Conservation (phyloP, 2,329 filamentous ascomycete genomes). For the Clonostachys solani region DNA sequence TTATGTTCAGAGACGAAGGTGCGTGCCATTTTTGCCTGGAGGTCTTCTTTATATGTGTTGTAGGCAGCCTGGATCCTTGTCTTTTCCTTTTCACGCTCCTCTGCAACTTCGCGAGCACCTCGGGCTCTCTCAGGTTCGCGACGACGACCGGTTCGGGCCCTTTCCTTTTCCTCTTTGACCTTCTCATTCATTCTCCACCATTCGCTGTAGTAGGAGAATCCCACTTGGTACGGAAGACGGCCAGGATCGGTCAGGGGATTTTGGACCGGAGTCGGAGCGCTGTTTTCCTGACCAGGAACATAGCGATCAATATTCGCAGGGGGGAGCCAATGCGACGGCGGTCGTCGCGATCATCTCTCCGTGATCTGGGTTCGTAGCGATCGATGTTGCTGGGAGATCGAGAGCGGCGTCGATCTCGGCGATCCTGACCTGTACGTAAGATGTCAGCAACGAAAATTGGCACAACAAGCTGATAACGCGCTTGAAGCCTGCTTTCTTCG, state of each 20-base stretch:
- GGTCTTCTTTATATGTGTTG: slow-evolving; percentile 63
- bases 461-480: neutral
- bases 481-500: neutral
- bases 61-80: slow-evolving; percentile 70
- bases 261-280: slow-evolving; percentile 36
- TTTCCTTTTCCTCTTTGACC: slow-evolving; percentile 78
- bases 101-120: slow-evolving; percentile 60
- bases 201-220: slow-evolving; percentile 81
- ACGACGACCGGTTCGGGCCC: slow-evolving; percentile 63
- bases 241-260: slow-evolving; percentile 73
- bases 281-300: slow-evolving; percentile 66
- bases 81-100: slow-evolving; percentile 76
- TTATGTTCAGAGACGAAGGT: slow-evolving; percentile 90
- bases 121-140: slow-evolving; percentile 60
- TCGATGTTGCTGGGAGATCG: slow-evolving; percentile 70
- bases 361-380: slow-evolving; percentile 68
- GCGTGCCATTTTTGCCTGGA: slow-evolving; percentile 77
- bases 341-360: slow-evolving; percentile 68
- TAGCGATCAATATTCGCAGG: slow-evolving; percentile 79
- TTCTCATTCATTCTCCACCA: slow-evolving; percentile 83
- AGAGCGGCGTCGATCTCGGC: slow-evolving; percentile 59
- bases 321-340: slow-evolving; percentile 57
- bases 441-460: neutral
- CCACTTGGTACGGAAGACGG: slow-evolving; percentile 72
- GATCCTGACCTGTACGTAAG: slow-evolving; percentile 43